Evolutionary conservation across 345 rosid genomes (phyloP).

Genomic region (Raphanus raphanistrum): DNA sequence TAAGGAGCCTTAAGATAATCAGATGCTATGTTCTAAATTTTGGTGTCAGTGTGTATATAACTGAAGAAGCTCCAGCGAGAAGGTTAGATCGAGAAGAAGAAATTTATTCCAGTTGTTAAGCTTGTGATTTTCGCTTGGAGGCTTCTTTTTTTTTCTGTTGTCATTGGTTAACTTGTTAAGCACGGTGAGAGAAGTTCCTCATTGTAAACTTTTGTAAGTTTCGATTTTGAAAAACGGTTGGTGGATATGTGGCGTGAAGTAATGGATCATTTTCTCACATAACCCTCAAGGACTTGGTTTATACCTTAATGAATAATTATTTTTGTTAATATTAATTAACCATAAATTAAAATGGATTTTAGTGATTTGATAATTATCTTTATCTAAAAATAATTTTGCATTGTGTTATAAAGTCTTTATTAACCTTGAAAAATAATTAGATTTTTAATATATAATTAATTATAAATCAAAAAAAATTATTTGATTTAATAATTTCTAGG

Average conservation of each 20-base stretch:
- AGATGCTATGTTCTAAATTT: slow-evolving; percentile 11
- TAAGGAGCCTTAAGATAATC: slow-evolving; percentile 44
- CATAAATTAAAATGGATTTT: too few species aligned
- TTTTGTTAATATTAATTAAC: too few species aligned
- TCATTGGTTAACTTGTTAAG: slow-evolving; percentile 21
- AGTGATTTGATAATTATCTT: too few species aligned
- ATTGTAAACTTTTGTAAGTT: slow-evolving; percentile 22
- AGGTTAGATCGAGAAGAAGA: not conserved
- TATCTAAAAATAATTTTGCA: too few species aligned
- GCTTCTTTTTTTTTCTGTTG: slow-evolving; percentile 6
- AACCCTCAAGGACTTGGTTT: too few species aligned
- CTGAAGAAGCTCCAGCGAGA: slow-evolving; percentile 14
- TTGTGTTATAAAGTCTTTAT: too few species aligned
- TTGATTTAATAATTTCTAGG: too few species aligned
- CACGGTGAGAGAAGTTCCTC: slow-evolving; percentile 9
- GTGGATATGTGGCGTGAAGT: not conserved
- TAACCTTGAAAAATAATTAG: too few species aligned
- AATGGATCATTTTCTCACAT: not conserved
- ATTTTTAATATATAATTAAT: too few species aligned
- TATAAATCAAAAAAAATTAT: too few species aligned
- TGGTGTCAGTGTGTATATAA: slow-evolving; percentile 32
- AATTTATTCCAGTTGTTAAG: not conserved
- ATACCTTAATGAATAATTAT: too few species aligned
- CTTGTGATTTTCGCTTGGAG: slow-evolving; percentile 13
- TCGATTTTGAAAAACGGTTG: not conserved